Percentiles rank a stretch among this genome's conserved stretches.
phyloP scores from a whole-genome alignment of 2,329 filamentous ascomycete genomes.

The Cladophialophora immunda region DNA sequence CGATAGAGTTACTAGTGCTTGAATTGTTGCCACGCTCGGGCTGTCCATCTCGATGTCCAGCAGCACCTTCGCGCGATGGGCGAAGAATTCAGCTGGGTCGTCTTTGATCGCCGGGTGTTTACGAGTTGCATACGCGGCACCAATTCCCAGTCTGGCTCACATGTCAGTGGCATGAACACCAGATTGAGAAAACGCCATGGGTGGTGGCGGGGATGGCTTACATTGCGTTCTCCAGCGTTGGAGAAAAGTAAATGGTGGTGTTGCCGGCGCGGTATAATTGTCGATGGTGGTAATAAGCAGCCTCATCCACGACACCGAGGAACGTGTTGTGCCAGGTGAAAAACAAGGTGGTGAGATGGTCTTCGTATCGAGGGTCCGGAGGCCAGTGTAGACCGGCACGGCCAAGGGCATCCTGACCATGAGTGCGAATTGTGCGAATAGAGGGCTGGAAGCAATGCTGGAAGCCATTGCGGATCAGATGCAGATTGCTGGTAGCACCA shows the following conservation, averaged over 20 bases:
- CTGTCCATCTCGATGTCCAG: constrained; percentile 59
- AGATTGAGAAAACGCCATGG: neutral
- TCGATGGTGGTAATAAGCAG: constrained; percentile 46
- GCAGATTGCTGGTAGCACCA: constrained; percentile 56
- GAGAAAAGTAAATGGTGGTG: constrained; percentile 51
- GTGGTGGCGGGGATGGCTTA: constrained; percentile 25
- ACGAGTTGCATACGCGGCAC: constrained; percentile 8
- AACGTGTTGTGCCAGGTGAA: constrained; percentile 60
- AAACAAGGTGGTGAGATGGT: constrained; percentile 56
- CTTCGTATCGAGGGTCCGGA: constrained; percentile 53
- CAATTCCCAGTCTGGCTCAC: constrained; percentile 7
- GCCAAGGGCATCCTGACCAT: constrained; percentile 52
- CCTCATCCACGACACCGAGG: constrained; percentile 55
- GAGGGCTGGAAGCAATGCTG: constrained; percentile 44
- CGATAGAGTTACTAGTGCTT: constrained; percentile 58
- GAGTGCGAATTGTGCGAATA: constrained; percentile 36
- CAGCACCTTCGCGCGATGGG: constrained; percentile 54
- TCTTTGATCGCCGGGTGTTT: constrained; percentile 1
- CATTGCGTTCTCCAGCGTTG: constrained; percentile 53
- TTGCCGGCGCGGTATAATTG: constrained; percentile 38
- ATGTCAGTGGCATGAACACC: neutral
- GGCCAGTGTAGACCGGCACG: constrained; percentile 53
- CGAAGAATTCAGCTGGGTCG: constrained; percentile 18
- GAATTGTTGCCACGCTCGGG: constrained; percentile 58
- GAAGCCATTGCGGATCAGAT: constrained; percentile 51